phyloP scores from a whole-genome alignment of 805 yeast species.

The Saccharomycopsis babjevae region DNA sequence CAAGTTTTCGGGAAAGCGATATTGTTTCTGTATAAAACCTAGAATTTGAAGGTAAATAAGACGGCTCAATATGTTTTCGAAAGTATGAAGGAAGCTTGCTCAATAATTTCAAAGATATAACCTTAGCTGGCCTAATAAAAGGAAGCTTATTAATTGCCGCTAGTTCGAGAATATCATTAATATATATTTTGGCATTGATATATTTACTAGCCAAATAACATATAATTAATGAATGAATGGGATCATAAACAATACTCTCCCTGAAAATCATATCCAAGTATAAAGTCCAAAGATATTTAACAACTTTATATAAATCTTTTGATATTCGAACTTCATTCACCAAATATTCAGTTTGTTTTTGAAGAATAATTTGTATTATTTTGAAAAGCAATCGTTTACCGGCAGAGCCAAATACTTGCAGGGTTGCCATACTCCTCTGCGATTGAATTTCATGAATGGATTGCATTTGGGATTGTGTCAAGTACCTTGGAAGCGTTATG shows the following conservation, averaged over 20 bases:
- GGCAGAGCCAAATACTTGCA: slow-evolving; percentile 34
- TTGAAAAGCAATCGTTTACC: slow-evolving; percentile 36
- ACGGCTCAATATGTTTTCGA: slow-evolving; percentile 31
- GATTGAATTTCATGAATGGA: slow-evolving; percentile 23
- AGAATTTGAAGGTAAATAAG: slow-evolving; percentile 30
- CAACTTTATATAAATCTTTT: slow-evolving; percentile 23
- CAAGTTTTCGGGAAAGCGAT: slow-evolving; percentile 3
- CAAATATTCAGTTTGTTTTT: slow-evolving; percentile 36
- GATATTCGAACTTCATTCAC: slow-evolving; percentile 27
- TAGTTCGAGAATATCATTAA: slow-evolving; percentile 37
- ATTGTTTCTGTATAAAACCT: slow-evolving; percentile 24
- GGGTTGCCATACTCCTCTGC: slow-evolving; percentile 18
- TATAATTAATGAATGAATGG: slow-evolving; percentile 26
- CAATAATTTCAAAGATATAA: slow-evolving; percentile 31
- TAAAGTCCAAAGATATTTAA: slow-evolving; percentile 31
- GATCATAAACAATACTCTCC: slow-evolving; percentile 9
- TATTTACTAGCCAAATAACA: slow-evolving; percentile 43
- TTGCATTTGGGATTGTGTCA: slow-evolving; percentile 26
- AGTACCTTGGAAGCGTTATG: slow-evolving; percentile 37
- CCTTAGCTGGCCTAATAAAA: slow-evolving; percentile 31
- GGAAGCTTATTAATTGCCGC: slow-evolving; percentile 39
- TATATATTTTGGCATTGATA: slow-evolving; percentile 39
- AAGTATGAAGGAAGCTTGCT: slow-evolving; percentile 32
- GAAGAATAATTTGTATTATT: slow-evolving; percentile 42
- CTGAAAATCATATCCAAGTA: slow-evolving; percentile 15